Base-by-base conservation (phyloP, 805 yeast species). In the baker's yeast (Saccharomyces cerevisiae) region DNA sequence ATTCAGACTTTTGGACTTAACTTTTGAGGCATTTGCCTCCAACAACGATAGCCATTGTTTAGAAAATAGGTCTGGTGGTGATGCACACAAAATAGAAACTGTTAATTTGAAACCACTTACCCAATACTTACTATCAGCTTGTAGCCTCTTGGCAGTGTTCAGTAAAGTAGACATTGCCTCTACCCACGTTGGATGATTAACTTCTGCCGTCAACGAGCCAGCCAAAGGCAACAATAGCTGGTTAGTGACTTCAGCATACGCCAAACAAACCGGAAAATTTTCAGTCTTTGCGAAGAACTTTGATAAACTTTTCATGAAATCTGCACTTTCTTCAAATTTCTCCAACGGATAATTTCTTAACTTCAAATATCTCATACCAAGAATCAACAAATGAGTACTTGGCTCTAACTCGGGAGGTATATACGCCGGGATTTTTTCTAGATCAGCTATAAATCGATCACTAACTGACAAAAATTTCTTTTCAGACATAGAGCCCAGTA, bases 141-240 rank as follows among this genome's bases (percentile, higher is more conserved):
- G 77, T 73, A 78, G 76, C 50, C 72, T 79, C 53, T 66, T 69
- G 46, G 76, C 77, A 14, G 78, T 80, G 14, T 75, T 69, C 66
- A 79, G 83, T 13, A 92, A 81, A 21, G 76, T 72, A 24, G 79
- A 79, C 52, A 89, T 80, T 0, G 97, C 94, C 46, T 83, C 87
- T 0, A 85, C 83, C 99, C 99, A 94, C 1, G 86, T 82, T 2
- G 99, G 99, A 67, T 92, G 96, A 64, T 94, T 92, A 0, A 89
- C 91, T 66, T 94, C 99, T 0, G 97, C 98, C 0, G 97, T 89
- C 31, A 91, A 76, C 1, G 83, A 76, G 8, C 89, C 92, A 0
- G 97, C 95, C 26, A 94, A 69, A 0, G 97, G 95, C 46, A 89
- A 72, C 2, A 94, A 71, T 27, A 94, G 77, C 52, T 81, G 84